phyloP scores from a whole-genome alignment of 805 yeast genomes.

The Candida easanensis region DNA sequence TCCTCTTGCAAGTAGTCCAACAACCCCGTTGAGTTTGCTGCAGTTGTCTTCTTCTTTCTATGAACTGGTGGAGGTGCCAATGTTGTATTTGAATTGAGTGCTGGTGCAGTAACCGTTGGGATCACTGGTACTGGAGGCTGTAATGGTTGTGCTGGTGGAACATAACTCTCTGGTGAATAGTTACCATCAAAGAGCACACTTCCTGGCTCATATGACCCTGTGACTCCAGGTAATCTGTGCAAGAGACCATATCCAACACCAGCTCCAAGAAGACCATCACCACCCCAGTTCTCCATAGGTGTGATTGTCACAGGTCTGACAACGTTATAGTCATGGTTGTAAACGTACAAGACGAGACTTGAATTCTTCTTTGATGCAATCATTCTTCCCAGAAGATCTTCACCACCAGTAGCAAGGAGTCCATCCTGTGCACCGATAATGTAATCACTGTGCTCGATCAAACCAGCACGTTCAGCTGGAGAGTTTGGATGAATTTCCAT shows the following conservation, averaged over 20 bases:
- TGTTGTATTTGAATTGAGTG: not conserved
- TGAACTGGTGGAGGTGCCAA: slow-evolving; percentile 25
- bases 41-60: slow-evolving; percentile 26
- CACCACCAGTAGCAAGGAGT: slow-evolving; percentile 82
- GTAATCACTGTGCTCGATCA: slow-evolving; percentile 83
- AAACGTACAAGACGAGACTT: slow-evolving; percentile 62
- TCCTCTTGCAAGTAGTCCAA: slow-evolving; percentile 41
- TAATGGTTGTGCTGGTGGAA: slow-evolving; percentile 4
- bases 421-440: slow-evolving; percentile 89
- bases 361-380: slow-evolving; percentile 49
- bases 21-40: slow-evolving; percentile 27
- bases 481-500: slow-evolving; percentile 67
- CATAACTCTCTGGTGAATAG: slow-evolving; percentile 11
- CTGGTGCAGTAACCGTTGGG: slow-evolving; percentile 1
- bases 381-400: slow-evolving; percentile 67
- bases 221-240: slow-evolving; percentile 77
- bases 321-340: slow-evolving; percentile 83
- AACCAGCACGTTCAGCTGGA: slow-evolving; percentile 82
- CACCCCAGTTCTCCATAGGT: slow-evolving; percentile 76
- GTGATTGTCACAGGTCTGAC: slow-evolving; percentile 84
- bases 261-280: slow-evolving; percentile 83
- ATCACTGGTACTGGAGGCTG: slow-evolving; percentile 3
- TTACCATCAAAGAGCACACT: slow-evolving; percentile 37
- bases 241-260: slow-evolving; percentile 92
- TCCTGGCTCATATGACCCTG: slow-evolving; percentile 38